Evolutionary conservation across 305 asterid species (phyloP).

Genomic region (Petunia hybrid): DNA sequence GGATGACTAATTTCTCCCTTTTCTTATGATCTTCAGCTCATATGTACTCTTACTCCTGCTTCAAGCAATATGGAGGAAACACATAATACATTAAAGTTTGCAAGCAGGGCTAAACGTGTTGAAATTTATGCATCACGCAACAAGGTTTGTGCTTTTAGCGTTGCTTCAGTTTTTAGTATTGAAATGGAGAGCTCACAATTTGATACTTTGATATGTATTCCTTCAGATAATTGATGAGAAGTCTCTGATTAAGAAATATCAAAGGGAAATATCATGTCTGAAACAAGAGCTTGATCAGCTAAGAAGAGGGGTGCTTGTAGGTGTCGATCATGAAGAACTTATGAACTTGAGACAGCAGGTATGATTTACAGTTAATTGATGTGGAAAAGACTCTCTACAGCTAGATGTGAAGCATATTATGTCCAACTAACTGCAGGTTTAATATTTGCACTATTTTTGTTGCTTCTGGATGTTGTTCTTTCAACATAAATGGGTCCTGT

Average conservation of each 20-base stretch:
- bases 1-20: constrained; percentile 21
- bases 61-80: constrained; percentile 99
- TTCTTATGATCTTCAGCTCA: constrained; percentile 65
- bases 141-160: constrained; percentile 57
- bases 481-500: not conserved
- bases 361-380: constrained; percentile 32
- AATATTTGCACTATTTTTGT: not conserved
- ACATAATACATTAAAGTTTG: constrained; percentile 95
- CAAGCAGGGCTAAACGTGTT: constrained; percentile 97
- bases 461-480: constrained; percentile 20
- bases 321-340: constrained; percentile 89
- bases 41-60: constrained; percentile 99
- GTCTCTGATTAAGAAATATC: constrained; percentile 98
- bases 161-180: constrained; percentile 24
- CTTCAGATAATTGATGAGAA: constrained; percentile 97
- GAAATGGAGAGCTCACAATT: not conserved
- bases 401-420: not conserved
- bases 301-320: constrained; percentile 77
- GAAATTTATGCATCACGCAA: constrained; percentile 96
- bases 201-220: constrained; percentile 21
- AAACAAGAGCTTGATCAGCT: constrained; percentile 93
- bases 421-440: constrained; percentile 26
- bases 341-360: constrained; percentile 91
- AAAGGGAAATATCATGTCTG: constrained; percentile 90
- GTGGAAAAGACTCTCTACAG: not conserved